Evolutionary conservation across 306 rosid genomes (phyloP), one percentile per base, ranked within the genome.

Genomic region (Sicyos baderoa): DNA sequence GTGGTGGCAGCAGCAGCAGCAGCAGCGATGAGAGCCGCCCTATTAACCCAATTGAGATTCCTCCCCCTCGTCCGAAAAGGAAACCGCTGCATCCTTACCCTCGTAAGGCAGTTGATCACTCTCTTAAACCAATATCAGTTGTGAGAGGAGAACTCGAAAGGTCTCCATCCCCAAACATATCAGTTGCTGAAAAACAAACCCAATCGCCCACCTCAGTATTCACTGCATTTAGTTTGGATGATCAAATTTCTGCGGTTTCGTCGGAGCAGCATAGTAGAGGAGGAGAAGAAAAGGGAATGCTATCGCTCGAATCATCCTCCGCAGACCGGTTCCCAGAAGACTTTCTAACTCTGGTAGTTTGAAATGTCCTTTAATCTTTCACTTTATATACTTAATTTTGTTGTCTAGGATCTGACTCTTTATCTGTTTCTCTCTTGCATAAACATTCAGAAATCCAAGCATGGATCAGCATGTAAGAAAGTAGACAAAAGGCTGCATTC

Each of bases 21-120:
- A 77, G 70, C 67, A 77, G 70, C 67, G 80, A 71, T 27, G 98
- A 88, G 73, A 85, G 72, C 75, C 71, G 72, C 75, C 71, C 86
- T 45, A 72, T 82, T 23, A 87, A 76, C 54, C 91, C 91, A 71
- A 79, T 82, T 74, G 87, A 83, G 74, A 93, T 93, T 76, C 98
- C 97, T 74, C 98, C 97, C 67, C 98, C 98, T 21, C 88, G 98
- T 72, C 98, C 98, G 0, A 92, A 92, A 83, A 81, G 91, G 78
- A 92, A 89, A 72, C 98, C 98, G 1, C 74, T 85, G 73, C 98
- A 87, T 82, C 98, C 98, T 70, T 92, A 92, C 77, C 98, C 98
- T 52, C 95, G 95, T 2, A 92, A 92, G 72, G 82, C 80, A 9
- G 80, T 47, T 0, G 83, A 83, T 37, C n/a, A n/a, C n/a, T 72